Base-by-base conservation (phyloP, 1,284 basidiomycete genomes). In the Trametes pubescens region DNA sequence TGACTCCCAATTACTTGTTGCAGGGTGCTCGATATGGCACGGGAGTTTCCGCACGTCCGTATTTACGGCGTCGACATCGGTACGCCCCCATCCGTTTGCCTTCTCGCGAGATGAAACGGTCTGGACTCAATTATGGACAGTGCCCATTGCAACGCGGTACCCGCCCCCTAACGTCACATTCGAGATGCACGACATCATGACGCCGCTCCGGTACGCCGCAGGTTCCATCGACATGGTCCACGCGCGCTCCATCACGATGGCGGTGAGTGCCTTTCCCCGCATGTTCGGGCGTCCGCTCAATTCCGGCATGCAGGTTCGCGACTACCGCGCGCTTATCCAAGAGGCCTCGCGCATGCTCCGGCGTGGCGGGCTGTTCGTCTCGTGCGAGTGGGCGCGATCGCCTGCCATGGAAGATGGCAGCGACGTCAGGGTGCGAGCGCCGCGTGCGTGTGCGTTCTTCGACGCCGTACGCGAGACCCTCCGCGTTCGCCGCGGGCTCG, bases 61-160 rank as follows among this genome's bases (percentile, higher is more conserved):
- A 89, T 93, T 71, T 79, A 84, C 67, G 91, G 88, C 53, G 74
- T 91, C 59, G 91, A 93, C 76, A 89, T 90, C 67, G 90, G 90
- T 91, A 73, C 69, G 81, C 47, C 29, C 53, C 38, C 54, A 22
- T 49, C 47, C 47, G 34, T 22, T 65, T 48, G 62, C 54, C 61
- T 54, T 55, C 66, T 65, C 61, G n/a, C 43, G 34, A 22, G 22
- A 51, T 51, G 47, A 51, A 56, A 1, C 9, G 37, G 47, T 11
- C 47, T 46, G 47, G 47, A 38, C 60, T 61, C 21, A 61, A 34
- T 37, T 56, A 53, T 68, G 60, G 26, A 9, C 70, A 92, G 90
- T 89, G 32, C 90, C 90, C 26, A 88, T 92, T 63, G 82, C 84
- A 47, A 89, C 88, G 0, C 80, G 84, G 66, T 83, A 83, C 65